Conservation (phyloP, 345 rosid genomes). For the Sonneratia caseolaris region DNA sequence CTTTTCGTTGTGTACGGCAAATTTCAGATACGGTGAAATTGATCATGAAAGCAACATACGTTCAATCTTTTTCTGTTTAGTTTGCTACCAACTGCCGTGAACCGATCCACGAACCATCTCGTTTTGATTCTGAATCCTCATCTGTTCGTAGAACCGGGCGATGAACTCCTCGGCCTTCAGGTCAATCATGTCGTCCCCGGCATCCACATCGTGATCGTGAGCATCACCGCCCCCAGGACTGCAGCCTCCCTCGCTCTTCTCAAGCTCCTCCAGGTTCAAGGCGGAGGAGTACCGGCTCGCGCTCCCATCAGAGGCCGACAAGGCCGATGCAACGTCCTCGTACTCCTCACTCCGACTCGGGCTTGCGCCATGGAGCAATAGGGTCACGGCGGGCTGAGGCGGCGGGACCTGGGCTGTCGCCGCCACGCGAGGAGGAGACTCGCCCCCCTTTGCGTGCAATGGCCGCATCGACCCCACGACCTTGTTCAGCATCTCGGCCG, state of each 20-base stretch:
- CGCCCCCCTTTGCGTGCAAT: slow-evolving; percentile 23
- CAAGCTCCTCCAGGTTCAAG: slow-evolving; percentile 29
- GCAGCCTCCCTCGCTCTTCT: not conserved
- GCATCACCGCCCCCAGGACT: slow-evolving; percentile 12
- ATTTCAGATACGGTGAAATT: too few species aligned
- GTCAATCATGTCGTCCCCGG: slow-evolving; percentile 59
- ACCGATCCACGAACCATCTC: not conserved
- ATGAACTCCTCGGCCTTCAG: slow-evolving; percentile 69
- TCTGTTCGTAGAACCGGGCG: slow-evolving; percentile 42
- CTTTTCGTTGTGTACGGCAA: too few species aligned
- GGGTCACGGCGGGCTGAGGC: not conserved
- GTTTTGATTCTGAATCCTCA: slow-evolving; percentile 28
- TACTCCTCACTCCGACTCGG: slow-evolving; percentile 2
- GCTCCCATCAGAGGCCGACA: slow-evolving; percentile 9
- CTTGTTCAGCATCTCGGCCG: slow-evolving; percentile 24
- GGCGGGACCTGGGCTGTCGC: not conserved
- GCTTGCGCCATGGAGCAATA: not conserved
- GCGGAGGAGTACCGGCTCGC: slow-evolving; percentile 45
- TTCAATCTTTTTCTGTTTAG: not conserved
- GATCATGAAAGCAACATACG: not conserved
- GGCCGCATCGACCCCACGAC: slow-evolving; percentile 44
- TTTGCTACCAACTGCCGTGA: not conserved
- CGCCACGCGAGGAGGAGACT: slow-evolving; percentile 18
- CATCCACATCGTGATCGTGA: slow-evolving; percentile 13
- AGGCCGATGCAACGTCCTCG: slow-evolving; percentile 20